Percentiles rank a stretch among this genome's conserved stretches.
phyloP scores from a whole-genome alignment of 805 yeast species.

The Wickerhamomyces subpelliculosus region DNA sequence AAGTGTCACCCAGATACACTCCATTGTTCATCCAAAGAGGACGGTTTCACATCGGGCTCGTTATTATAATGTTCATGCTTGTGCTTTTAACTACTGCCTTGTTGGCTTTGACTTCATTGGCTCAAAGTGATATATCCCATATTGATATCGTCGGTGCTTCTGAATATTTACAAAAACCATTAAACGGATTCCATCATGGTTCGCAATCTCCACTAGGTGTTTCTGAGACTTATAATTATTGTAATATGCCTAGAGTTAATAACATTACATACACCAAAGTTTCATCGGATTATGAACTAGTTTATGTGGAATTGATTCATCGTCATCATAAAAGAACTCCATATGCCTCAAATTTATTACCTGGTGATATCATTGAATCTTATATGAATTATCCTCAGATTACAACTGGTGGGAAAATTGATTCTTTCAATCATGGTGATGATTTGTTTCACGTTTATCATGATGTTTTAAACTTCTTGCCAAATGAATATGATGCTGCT shows the following conservation, averaged over 20 bases:
- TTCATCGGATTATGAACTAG: slow-evolving; percentile 21
- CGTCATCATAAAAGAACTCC: slow-evolving; percentile 40
- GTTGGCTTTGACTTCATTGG: neutral
- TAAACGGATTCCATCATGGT: slow-evolving; percentile 17
- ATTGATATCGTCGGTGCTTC: slow-evolving; percentile 11
- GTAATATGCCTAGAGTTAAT: slow-evolving; percentile 39
- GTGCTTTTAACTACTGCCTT: neutral
- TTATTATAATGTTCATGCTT: too few species aligned
- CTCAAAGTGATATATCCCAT: slow-evolving; percentile 5
- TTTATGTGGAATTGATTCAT: slow-evolving; percentile 34
- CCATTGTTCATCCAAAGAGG: too few species aligned
- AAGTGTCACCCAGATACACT: too few species aligned
- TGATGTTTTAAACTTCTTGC: slow-evolving; percentile 25
- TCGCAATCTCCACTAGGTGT: slow-evolving; percentile 17
- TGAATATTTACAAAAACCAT: slow-evolving; percentile 12
- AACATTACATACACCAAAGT: slow-evolving; percentile 22
- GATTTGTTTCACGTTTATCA: slow-evolving; percentile 33
- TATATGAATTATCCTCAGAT: slow-evolving; percentile 31
- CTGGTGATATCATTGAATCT: slow-evolving; percentile 24
- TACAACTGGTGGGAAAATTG: slow-evolving; percentile 32
- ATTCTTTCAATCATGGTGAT: slow-evolving; percentile 31
- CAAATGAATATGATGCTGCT: slow-evolving; percentile 26
- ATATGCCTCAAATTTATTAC: slow-evolving; percentile 28
- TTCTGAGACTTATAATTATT: slow-evolving; percentile 33
- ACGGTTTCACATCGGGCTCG: too few species aligned